A percentile compares a stretch with the other conserved stretches of the same genome.
Conservation (phyloP, 163 green algal species). For the Scenedesmus sp. region DNA sequence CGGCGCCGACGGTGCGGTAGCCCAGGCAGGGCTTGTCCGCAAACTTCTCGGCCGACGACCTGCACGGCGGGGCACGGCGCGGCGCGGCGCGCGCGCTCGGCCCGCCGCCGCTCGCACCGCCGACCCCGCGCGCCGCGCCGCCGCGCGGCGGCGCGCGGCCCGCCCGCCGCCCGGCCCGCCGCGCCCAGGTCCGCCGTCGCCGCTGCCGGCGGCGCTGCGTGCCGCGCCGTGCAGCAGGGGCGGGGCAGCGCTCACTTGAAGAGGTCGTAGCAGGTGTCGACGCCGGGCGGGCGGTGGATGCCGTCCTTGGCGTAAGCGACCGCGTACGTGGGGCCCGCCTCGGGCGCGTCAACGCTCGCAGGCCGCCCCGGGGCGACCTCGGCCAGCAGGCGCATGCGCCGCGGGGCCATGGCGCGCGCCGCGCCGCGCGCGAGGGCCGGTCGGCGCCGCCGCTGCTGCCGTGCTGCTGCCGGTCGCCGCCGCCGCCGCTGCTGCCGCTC, state of each 20-base stretch:
- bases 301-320: constrained; percentile 17
- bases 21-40: constrained; percentile 69
- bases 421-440: too few species aligned
- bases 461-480: too few species aligned
- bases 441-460: too few species aligned
- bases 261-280: constrained; percentile 44
- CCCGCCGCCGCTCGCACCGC: too few species aligned
- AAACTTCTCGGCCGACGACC: constrained; percentile 41
- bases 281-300: constrained; percentile 12
- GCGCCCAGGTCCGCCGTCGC: not conserved
- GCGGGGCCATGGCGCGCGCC: constrained; percentile 5
- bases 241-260: constrained; percentile 19
- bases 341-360: not conserved
- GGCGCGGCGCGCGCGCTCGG: too few species aligned
- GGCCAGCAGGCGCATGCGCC: constrained; percentile 6
- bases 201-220: not conserved
- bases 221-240: not conserved
- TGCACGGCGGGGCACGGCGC: constrained; percentile 3
- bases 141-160: too few species aligned
- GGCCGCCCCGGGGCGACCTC: constrained; percentile 17
- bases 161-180: too few species aligned
- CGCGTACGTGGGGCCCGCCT: constrained; percentile 29
- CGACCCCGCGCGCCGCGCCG: too few species aligned
- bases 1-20: constrained; percentile 43
- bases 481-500: too few species aligned